phyloP scores from a whole-genome alignment of 208 protist genomes.

The Wallacemonas collosoma region DNA sequence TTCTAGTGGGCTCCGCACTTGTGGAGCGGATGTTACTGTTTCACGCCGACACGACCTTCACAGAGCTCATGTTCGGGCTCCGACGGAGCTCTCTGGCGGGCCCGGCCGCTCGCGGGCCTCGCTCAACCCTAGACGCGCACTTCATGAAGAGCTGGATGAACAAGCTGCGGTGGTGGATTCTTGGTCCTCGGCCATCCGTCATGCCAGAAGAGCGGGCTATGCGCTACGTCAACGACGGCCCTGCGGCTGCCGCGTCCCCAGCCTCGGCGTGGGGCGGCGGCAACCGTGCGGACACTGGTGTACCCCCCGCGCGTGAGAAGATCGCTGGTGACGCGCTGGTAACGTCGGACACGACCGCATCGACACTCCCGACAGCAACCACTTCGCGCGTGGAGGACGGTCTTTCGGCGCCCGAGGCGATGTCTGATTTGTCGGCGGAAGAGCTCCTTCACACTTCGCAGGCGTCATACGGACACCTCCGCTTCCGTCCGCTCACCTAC shows the following conservation, averaged over 20 bases:
- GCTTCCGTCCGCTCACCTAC: constrained; percentile 45
- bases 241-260: background rate
- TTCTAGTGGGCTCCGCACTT: constrained; percentile 37
- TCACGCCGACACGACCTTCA: constrained; percentile 68
- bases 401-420: constrained; percentile 25
- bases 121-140: background rate
- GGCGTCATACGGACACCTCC: constrained; percentile 70
- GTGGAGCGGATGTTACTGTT: constrained; percentile 65
- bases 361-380: constrained; percentile 4
- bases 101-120: constrained; percentile 4
- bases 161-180: constrained; percentile 43
- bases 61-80: constrained; percentile 79
- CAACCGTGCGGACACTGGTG: background rate
- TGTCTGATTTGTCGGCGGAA: constrained; percentile 25
- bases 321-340: constrained; percentile 13
- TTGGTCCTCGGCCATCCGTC: constrained; percentile 49
- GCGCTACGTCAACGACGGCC: constrained; percentile 26
- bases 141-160: constrained; percentile 19
- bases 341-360: background rate
- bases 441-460: constrained; percentile 49
- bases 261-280: constrained; percentile 2
- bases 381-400: background rate
- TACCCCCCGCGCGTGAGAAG: background rate
- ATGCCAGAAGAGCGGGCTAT: constrained; percentile 59
- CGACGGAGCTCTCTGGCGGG: constrained; percentile 30